These are phyloP conservation scores for Copromyces sp. DNA, from an alignment of 495 filamentous ascomycete species.

Conservation along the genomic window DNA sequence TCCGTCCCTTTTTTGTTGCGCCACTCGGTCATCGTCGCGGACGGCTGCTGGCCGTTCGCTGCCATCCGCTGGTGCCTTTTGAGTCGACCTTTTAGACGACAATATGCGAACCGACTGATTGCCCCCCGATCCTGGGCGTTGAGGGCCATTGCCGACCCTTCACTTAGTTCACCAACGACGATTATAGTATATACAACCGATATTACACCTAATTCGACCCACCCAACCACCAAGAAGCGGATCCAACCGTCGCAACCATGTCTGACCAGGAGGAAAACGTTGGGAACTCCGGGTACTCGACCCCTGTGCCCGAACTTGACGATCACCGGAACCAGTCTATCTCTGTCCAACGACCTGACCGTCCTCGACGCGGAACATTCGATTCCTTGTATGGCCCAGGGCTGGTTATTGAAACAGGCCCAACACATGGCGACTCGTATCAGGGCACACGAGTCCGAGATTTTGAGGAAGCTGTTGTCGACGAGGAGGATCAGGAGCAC, in stretches of 20 bases:
- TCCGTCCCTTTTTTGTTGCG: background rate
- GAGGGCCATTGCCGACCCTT: constrained; percentile 15
- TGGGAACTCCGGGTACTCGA: constrained; percentile 48
- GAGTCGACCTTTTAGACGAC: constrained; percentile 9
- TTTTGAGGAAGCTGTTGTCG: constrained; percentile 72
- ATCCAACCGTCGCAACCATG: constrained; percentile 32
- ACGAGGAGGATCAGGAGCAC: constrained; percentile 54
- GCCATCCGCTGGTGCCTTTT: constrained; percentile 28
- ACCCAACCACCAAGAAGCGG: background rate
- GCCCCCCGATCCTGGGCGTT: constrained; percentile 9
- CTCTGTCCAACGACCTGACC: constrained; percentile 48
- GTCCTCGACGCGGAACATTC: constrained; percentile 44
- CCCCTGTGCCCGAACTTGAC: constrained; percentile 80
- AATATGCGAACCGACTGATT: constrained; percentile 26
- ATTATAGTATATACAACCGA: background rate
- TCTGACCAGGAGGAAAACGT: constrained; percentile 43
- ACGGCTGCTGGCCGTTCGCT: constrained; percentile 31
- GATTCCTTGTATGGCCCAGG: constrained; percentile 41
- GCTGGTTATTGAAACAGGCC: constrained; percentile 27
- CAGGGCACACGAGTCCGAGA: constrained; percentile 29
- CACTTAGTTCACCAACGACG: background rate
- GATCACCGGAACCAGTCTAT: constrained; percentile 79
- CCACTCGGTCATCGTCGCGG: constrained; percentile 15
- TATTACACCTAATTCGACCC: background rate
- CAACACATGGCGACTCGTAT: constrained; percentile 17